Evolutionary conservation across 805 yeast species (phyloP), one percentile per base, ranked within the genome.

Genomic region (Saccharomycopsis sp.): DNA sequence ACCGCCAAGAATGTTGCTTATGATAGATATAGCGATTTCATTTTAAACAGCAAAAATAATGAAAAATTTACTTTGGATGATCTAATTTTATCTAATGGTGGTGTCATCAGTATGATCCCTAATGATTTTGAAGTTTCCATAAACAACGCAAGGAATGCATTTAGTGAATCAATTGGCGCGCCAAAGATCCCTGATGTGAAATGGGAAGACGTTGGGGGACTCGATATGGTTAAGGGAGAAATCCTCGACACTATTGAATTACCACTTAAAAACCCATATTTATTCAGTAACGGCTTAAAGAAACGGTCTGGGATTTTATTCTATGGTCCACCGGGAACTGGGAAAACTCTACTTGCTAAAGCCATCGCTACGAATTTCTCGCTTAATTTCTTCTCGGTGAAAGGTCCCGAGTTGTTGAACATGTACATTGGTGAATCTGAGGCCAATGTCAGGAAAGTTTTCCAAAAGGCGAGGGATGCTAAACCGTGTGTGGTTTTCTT

Each of bases 351-450:
- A 23, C 70, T 93, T 48, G 98, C 98, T 9, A 93, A 93, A 61
- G 97, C 97, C 0, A 93, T 93, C 54, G 98, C 98, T 2, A 86
- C 97, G 0, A 86, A 89, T 54, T 93, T 90, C 62, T 84, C 96
- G 3, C 70, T 93, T 51, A 93, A 93, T 61, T 93, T 93, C 62
- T 89, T 93, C 63, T 85, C 95, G 54, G 97, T 93, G 13, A 93
- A 93, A 61, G 98, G 98, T 20, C 98, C 98, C 1, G 98, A 93
- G 62, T 70, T 93, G 47, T 70, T 93, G 55, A 93, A 93, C 61
- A 93, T 90, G 97, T 93, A 93, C 61, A 90, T 93, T 63, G 98
- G 98, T 61, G 98, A 93, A 63, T 85, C 96, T 2, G 98, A 93
- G 63, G 96, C 97, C 13, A 93, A 93, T 62, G 97, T 93, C 14